These are phyloP conservation scores for Trichomonas tenax DNA, from an alignment of 208 protist species.

Conservation along the genomic window DNA sequence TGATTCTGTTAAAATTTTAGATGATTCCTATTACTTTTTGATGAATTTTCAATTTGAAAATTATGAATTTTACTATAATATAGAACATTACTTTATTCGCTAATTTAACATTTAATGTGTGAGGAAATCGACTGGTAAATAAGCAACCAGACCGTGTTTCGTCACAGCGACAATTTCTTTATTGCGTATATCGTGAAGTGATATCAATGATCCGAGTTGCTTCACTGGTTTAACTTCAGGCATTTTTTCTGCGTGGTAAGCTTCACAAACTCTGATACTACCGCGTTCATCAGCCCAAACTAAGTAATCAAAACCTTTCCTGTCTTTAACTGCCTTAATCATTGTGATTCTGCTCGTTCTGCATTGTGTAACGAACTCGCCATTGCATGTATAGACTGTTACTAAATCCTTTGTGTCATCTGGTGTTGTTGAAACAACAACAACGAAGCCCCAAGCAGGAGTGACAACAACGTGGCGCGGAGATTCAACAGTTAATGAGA, in stretches of 20 bases:
- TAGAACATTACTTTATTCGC: too few species aligned
- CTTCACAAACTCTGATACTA: not conserved
- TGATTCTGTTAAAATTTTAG: too few species aligned
- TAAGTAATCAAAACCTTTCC: not conserved
- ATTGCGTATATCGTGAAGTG: not conserved
- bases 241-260: not conserved
- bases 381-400: not conserved
- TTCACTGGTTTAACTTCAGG: not conserved
- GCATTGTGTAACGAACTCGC: not conserved
- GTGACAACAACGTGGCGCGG: not conserved
- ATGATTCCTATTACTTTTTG: too few species aligned
- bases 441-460: not conserved
- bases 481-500: not conserved
- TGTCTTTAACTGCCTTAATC: not conserved
- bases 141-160: not conserved
- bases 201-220: not conserved
- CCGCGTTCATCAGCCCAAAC: not conserved
- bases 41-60: too few species aligned
- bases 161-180: not conserved
- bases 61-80: too few species aligned
- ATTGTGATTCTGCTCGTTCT: not conserved
- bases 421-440: not conserved
- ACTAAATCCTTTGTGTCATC: not conserved
- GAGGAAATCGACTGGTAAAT: not conserved
- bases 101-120: not conserved